phyloP scores from a whole-genome alignment of 306 rosid genomes.

The Prosopis cineraria region DNA sequence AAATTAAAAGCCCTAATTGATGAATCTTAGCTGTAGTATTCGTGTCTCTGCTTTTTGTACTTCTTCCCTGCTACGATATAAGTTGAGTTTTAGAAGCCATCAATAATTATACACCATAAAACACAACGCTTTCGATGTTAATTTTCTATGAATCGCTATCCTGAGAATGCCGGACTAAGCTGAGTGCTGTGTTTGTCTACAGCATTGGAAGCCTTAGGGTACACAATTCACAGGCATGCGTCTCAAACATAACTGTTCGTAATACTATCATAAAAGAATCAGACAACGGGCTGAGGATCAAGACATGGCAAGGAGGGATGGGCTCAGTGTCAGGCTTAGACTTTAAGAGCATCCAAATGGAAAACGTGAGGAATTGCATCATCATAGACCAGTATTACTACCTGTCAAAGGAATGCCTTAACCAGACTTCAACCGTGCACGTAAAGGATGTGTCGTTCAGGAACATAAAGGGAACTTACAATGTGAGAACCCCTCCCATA shows the following conservation, averaged over 20 bases:
- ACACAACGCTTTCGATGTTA: too few species aligned
- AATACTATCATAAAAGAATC: conserved; percentile 68
- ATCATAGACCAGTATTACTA: conserved; percentile 91
- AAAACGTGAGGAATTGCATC: conserved; percentile 79
- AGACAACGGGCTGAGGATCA: conserved; percentile 86
- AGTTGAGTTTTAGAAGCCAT: neutral
- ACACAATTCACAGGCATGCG: conserved; percentile 87
- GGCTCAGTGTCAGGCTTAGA: conserved; percentile 66
- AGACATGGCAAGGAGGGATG: conserved; percentile 98
- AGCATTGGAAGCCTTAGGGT: conserved; percentile 98
- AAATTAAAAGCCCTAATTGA: neutral
- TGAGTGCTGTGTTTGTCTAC: conserved; percentile 26
- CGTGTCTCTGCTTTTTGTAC: neutral
- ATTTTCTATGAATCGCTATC: neutral
- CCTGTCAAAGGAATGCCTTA: conserved; percentile 65
- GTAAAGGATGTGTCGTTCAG: conserved; percentile 65
- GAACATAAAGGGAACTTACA: conserved; percentile 88
- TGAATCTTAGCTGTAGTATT: neutral
- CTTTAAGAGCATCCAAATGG: conserved; percentile 87
- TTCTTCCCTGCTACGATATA: neutral
- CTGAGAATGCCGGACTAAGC: neutral
- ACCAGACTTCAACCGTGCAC: conserved; percentile 79
- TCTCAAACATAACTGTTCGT: conserved; percentile 77
- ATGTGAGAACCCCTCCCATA: conserved; percentile 82
- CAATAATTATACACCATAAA: too few species aligned